Evolutionary conservation across 257 asterid species (phyloP), one percentile per base, ranked within the genome.

Genomic region (Perilla frutescens): DNA sequence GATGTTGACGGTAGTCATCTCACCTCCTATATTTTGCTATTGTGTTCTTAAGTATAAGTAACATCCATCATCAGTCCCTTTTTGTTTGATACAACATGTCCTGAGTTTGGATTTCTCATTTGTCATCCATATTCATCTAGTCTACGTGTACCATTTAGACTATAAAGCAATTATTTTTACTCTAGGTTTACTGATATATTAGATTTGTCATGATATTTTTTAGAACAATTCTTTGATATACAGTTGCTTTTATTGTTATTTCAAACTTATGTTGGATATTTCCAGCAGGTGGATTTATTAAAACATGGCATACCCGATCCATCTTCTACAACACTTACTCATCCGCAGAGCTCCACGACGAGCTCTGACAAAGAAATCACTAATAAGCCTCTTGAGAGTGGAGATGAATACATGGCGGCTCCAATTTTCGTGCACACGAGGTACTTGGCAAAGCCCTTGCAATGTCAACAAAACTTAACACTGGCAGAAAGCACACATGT

Each of bases 241-340:
- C 61, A 6, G 3, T 3, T 50, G 50, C 73, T 66, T 60, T 73
- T 62, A n/a, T 6, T 1, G 39, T n/a, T 11, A 50, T 66, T 37
- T 47, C 34, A 9, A 9, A 44, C 32, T 47, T 51, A 53, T 50
- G 72, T 73, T 14, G 15, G 14, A 37, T 20, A 34, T 60, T 31
- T 70, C 72, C 60, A 80, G 73, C 86, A 93, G 91, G 97, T 88
- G 80, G 96, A 91, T 85, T 77, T 94, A 76, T 80, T 94, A 74
- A 94, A 94, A 80, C 96, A 89, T 62, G 87, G 90, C 39, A 82
- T 91, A 78, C 96, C 97, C 3, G 98, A 94, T 74, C 98, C 98
- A 45, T 91, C 98, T 70, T 89, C 96, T 55, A 75, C 76, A 14
- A 74, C 95, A 51, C 73, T 85, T 76, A 71, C 89, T 67, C 92